Base-by-base conservation (phyloP, 179 eudicot genomes). In the Drosera spatulata region DNA sequence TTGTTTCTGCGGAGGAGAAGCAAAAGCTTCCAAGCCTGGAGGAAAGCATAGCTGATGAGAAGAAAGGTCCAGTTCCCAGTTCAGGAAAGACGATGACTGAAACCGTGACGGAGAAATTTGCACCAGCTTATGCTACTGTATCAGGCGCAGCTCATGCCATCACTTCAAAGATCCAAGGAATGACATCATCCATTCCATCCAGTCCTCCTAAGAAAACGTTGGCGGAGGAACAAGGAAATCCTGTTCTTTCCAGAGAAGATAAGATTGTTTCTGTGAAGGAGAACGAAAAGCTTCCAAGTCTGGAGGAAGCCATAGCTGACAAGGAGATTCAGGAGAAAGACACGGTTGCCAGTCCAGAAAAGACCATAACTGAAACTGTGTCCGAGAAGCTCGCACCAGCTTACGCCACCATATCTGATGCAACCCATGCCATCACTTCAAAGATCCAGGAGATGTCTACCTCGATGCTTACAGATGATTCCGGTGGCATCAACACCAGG, bases 321-420 rank as follows among this genome's bases (percentile, higher is more conserved):
- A 72, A 67, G 56, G 33, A 61, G 7, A 41, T 37, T 44, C 42
- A 43, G 45, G 45, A 7, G 8, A 43, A 43, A 4, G 45, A 7
- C 6, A 43, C 6, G 22, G 38, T 65, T 63, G 59, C 56, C 45
- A 63, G 67, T 39, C 59, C 69, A 10, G 69, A 53, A 60, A 79
- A 68, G 57, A 72, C 77, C 22, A 64, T 71, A 13, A 73, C 74
- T 12, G 79, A 75, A 48, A 50, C 70, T 8, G 67, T 77, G 38
- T 41, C 82, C n/a, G 71, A 61, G 66, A 79, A 68, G 61, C 46
- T 79, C 46, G 80, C 69, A 56, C 80, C 86, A 39, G 82, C 79
- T 42, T 73, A 77, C 63, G 59, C 75, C 37, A 71, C 77, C 10
- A 67, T 77, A 10, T 55, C 86, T 10, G 85, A 72, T 50, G 83